Base-by-base conservation (phyloP, 2,329 filamentous ascomycete species). In the Fusarium nygamai region DNA sequence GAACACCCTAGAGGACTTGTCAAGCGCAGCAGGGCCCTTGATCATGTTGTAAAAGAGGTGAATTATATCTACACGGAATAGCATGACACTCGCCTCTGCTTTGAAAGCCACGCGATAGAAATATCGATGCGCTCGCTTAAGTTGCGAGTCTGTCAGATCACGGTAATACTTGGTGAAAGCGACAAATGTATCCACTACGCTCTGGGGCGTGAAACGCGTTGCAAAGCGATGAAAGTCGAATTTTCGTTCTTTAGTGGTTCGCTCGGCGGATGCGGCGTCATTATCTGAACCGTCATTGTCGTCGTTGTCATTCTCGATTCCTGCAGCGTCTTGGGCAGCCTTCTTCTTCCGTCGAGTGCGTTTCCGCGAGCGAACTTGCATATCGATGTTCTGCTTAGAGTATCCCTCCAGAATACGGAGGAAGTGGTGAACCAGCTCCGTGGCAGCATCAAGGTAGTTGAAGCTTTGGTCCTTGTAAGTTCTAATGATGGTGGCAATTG, bases 51-150 rank as follows among this genome's bases (percentile, higher is more conserved):
- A 92, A 57, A 99, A 92, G 3, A 98, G 87, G 48, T 93, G 91
- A 53, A 99, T 90, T 41, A 98, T 97, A 80, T 98, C 96, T 10
- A 98, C 90, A 16, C 96, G 91, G 83, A 95, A 98, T 3, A 99
- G 87, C 84, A 98, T 90, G 29, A 98, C 92, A 64, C 92, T 92
- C 85, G 96, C 92, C 53, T 98, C 94, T 82, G 97, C 93, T 84
- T 98, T 99, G 86, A 98, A 98, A 0, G 95, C 95, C 17, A 97
- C 88, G 0, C 96, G 92, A 79, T 98, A 97, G 79, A 99, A 95
- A 82, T 96, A 99, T 12, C 96, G 92, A 83, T 98, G 96, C 19
- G 92, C 92, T 11, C 96, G 91, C 84, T 98, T 98, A 43, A 98
- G 86, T 80, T 99, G 96, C 43, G 91, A 87, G 5, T 91, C 86